These are phyloP conservation scores for Neofusicoccum ribis DNA, from an alignment of 2,329 filamentous ascomycete species.

Conservation along the genomic window DNA sequence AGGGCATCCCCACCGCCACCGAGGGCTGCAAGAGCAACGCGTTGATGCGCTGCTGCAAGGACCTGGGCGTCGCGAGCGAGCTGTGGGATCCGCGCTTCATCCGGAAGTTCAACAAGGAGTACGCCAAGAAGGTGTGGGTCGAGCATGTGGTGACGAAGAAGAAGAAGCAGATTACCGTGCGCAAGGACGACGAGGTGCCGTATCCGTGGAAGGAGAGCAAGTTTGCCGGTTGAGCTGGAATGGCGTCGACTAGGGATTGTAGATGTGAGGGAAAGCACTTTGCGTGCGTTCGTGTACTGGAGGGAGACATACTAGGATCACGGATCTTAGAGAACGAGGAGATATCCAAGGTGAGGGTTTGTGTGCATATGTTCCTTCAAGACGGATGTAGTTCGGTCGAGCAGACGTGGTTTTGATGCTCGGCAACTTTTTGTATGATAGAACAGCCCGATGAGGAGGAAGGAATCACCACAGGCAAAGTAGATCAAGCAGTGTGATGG, in stretches of 20 bases:
- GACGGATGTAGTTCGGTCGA: no score
- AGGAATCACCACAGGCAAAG: not conserved
- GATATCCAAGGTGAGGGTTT: no score
- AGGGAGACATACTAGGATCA: no score
- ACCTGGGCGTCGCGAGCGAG: conserved; percentile 90
- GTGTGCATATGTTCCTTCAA: no score
- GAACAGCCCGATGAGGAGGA: not conserved
- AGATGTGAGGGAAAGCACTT: no score
- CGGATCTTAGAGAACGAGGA: no score
- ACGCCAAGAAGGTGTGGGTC: conserved; percentile 81
- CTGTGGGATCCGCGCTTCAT: conserved; percentile 96
- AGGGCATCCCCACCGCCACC: conserved; percentile 88
- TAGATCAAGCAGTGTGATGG: not conserved
- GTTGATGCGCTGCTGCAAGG: conserved; percentile 97
- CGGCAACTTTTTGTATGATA: no score
- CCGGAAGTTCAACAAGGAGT: conserved; percentile 72
- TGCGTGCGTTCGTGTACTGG: no score
- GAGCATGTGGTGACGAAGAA: conserved; percentile 87
- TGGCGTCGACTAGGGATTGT: no score
- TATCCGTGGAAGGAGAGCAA: conserved; percentile 58
- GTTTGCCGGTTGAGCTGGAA: not conserved
- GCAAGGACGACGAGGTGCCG: conserved; percentile 75
- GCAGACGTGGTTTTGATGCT: no score
- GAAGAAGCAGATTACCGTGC: conserved; percentile 81
- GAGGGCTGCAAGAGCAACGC: conserved; percentile 98